These are phyloP conservation scores for Verticillium nubilum DNA, from an alignment of 2,329 filamentous ascomycete species.

Conservation along the genomic window DNA sequence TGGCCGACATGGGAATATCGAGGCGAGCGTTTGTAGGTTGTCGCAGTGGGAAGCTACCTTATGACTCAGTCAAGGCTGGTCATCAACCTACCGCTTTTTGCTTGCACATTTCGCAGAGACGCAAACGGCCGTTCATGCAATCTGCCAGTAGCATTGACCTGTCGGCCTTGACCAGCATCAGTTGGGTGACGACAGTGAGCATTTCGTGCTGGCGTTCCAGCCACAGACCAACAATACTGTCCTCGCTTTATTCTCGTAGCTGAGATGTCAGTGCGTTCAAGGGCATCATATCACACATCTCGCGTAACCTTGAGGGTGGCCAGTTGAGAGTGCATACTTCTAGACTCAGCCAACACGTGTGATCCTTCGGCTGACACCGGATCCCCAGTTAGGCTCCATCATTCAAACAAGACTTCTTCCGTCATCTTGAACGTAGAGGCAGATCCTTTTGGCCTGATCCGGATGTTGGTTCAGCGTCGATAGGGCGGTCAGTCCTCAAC, in stretches of 20 bases:
- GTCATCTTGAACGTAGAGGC: background rate
- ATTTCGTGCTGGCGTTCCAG: background rate
- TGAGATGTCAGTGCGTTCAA: background rate
- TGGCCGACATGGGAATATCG: no score
- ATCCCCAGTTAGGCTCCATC: background rate
- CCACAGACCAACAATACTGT: background rate
- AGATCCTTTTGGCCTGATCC: background rate
- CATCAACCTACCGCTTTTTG: no score
- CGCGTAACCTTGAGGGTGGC: background rate
- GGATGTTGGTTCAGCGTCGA: background rate
- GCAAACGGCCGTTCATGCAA: no score
- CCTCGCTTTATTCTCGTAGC: background rate
- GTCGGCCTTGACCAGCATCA: no score
- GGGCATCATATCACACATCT: background rate
- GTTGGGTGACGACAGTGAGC: background rate
- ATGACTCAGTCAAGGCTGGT: no score
- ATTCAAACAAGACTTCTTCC: background rate
- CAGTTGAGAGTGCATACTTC: background rate
- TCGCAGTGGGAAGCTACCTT: no score
- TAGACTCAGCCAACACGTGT: background rate
- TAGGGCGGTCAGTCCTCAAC: background rate
- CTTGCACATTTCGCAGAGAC: no score
- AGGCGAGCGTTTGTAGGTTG: no score
- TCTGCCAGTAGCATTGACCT: no score
- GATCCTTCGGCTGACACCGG: background rate